phyloP scores from a whole-genome alignment of 306 rosid species.

The Alnus rubra region DNA sequence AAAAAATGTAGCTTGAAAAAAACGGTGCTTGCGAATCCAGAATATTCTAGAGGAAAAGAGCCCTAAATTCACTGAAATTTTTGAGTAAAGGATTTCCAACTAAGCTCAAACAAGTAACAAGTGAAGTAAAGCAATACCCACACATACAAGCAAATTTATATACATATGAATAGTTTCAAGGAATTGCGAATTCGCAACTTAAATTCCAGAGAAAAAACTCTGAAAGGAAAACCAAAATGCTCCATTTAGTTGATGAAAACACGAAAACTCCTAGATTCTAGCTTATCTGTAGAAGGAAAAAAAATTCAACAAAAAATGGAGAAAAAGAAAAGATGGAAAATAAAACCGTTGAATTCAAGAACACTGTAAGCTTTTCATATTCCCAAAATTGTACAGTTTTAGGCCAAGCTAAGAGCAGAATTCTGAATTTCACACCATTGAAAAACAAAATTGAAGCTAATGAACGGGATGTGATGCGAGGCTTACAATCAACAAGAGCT shows the following conservation, averaged over 20 bases:
- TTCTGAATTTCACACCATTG: conserved; percentile 11
- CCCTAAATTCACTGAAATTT: conserved; percentile 33
- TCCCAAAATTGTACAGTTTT: neutral
- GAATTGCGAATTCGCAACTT: neutral
- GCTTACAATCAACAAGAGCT: conserved; percentile 37
- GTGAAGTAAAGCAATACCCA: conserved; percentile 38
- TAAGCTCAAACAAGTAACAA: conserved; percentile 45
- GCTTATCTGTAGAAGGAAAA: neutral
- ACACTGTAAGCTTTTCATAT: neutral
- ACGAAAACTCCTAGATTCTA: conserved; percentile 13
- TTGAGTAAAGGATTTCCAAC: conserved; percentile 54
- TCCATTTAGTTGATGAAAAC: conserved; percentile 16
- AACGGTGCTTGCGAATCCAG: conserved; percentile 22
- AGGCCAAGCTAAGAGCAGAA: neutral
- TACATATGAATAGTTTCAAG: neutral
- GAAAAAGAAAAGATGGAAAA: neutral
- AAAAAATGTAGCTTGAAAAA: conserved; percentile 38
- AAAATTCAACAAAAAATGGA: neutral
- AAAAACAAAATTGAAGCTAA: neutral
- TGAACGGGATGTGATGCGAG: conserved; percentile 12
- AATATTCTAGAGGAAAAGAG: conserved; percentile 31
- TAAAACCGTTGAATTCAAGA: neutral
- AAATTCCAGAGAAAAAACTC: conserved; percentile 20
- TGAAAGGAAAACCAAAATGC: conserved; percentile 6
- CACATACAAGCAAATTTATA: neutral